Evolutionary conservation across 2,329 filamentous ascomycete species (phyloP), one percentile per base, ranked within the genome.

Genomic region (Fusarium sp.): DNA sequence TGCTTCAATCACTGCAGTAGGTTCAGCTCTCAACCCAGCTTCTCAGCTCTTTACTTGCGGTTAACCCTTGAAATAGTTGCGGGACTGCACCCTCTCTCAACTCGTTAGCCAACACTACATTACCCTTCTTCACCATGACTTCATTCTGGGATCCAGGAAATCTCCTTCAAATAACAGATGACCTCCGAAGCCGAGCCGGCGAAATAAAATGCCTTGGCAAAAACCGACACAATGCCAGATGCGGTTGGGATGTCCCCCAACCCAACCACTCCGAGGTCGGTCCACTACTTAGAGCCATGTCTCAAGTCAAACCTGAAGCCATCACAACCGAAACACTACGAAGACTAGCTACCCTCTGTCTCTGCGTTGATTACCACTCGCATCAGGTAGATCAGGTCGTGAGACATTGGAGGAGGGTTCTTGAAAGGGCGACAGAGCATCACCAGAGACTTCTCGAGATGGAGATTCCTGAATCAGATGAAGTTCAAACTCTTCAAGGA

Each of bases 141-240:
- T 10, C 6, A 8, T 4, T 54, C 5, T 65, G 62, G 62, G 44
- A 64, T 40, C 31, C 62, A 29, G 60, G 11, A 13, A 14, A 54
- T n/a, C 25, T 65, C 16, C 18, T 65, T 0, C 62, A 64, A 10
- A 14, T 65, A 14, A 63, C 61, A 1, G 44, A 60, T 20, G 31
- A 20, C 2, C 20, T 46, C 1, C 49, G 61, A 16, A 46, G 51
- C 4, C 23, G 14, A 2, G 23, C 27, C 0, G 44, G 46, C 9
- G 59, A 33, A 10, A 16, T 63, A 2, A 58, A 7, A 13, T 65
- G 62, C 6, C 20, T 65, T 8, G 62, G 51, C 1, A 36, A n/a
- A 8, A 36, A 4, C 3, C 33, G 33, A 4, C 6, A 9, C 14
- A 4, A 36, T 36, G 36, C 11, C 8, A 53, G 62, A 9, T 65